phyloP scores from a whole-genome alignment of 257 asterid species.

The Nicotiana knightiana region DNA sequence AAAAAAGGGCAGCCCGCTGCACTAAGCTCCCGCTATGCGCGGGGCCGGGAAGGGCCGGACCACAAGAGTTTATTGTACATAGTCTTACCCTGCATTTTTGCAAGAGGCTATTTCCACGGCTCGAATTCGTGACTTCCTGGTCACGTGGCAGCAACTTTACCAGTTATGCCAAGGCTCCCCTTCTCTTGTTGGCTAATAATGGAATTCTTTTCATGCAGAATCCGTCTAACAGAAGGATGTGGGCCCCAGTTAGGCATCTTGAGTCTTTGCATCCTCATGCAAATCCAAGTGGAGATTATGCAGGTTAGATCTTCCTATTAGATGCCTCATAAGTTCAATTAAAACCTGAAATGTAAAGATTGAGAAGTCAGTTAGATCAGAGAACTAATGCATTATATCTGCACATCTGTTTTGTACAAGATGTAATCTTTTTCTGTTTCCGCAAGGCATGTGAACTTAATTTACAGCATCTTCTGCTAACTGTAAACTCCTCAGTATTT shows the following conservation, averaged over 20 bases:
- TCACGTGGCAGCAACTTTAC: too few species aligned
- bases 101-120: too few species aligned
- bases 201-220: constrained; percentile 36
- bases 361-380: neutral
- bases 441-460: neutral
- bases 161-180: too few species aligned
- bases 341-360: neutral
- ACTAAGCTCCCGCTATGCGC: too few species aligned
- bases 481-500: neutral
- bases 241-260: constrained; percentile 82
- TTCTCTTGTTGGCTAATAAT: neutral
- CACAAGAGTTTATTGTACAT: too few species aligned
- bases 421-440: neutral
- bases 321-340: constrained; percentile 8
- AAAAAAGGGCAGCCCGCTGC: too few species aligned
- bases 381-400: neutral
- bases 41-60: too few species aligned
- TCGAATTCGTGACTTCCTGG: too few species aligned
- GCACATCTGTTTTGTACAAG: neutral
- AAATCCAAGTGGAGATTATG: constrained; percentile 70
- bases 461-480: neutral
- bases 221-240: constrained; percentile 60
- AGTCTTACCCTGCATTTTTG: too few species aligned
- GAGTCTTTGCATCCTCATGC: constrained; percentile 74
- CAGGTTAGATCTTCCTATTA: constrained; percentile 60